Evolutionary conservation across 805 yeast species (phyloP).

Genomic region (Myxozyma neglecta): DNA sequence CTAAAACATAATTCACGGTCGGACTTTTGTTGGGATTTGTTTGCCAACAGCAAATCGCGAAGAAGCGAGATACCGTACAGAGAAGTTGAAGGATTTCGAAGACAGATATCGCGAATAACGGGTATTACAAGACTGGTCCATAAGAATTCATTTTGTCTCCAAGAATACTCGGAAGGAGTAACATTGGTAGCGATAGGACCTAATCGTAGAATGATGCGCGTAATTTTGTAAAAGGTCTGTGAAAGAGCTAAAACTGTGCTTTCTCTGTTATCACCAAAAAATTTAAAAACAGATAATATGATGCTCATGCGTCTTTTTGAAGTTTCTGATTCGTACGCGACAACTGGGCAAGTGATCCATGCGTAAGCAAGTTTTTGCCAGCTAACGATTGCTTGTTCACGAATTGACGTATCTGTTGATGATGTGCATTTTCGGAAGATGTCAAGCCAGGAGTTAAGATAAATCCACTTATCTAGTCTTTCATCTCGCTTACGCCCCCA

Average conservation of each 20-base stretch:
- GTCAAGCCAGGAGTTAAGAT: constrained; percentile 19
- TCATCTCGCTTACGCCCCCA: constrained; percentile 22
- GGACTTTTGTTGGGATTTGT: neutral
- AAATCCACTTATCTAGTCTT: constrained; percentile 19
- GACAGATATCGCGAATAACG: constrained; percentile 15
- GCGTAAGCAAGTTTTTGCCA: constrained; percentile 24
- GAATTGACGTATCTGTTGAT: constrained; percentile 6
- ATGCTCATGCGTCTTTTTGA: constrained; percentile 8
- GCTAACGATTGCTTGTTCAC: constrained; percentile 8
- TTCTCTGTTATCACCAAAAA: neutral
- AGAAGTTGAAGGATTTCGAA: neutral
- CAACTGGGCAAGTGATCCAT: constrained; percentile 10
- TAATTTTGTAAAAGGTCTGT: constrained; percentile 8
- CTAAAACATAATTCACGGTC: constrained; percentile 20
- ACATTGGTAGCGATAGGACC: constrained; percentile 1
- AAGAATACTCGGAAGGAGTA: neutral
- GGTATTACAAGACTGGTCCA: constrained; percentile 21
- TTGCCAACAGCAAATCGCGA: neutral
- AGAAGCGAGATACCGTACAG: constrained; percentile 5
- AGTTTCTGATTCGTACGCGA: neutral
- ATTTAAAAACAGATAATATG: constrained; percentile 12
- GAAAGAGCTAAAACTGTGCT: constrained; percentile 10
- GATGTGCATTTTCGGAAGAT: constrained; percentile 11
- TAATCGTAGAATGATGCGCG: constrained; percentile 5
- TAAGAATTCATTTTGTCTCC: constrained; percentile 9